phyloP scores from a whole-genome alignment of 2,329 filamentous ascomycete genomes.

The Aspergillus calidoustus region DNA sequence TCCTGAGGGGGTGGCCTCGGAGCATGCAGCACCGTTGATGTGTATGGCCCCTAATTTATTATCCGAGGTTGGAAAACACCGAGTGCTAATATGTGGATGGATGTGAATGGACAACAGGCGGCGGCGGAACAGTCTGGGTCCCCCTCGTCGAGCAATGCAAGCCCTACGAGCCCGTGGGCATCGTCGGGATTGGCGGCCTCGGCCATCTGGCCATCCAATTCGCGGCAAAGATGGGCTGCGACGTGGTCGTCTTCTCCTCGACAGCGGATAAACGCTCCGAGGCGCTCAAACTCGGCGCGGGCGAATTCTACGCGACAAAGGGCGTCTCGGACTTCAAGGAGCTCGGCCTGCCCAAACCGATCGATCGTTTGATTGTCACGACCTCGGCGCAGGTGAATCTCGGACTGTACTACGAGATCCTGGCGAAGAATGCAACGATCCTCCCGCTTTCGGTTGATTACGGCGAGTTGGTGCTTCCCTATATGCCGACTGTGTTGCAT shows the following conservation, averaged over 20 bases:
- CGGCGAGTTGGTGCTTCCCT: not conserved
- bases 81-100: not conserved
- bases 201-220: constrained; percentile 73
- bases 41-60: not conserved
- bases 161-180: not conserved
- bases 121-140: not conserved
- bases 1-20: not conserved
- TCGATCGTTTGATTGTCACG: not conserved
- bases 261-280: not conserved
- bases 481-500: not conserved
- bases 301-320: not conserved
- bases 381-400: constrained; percentile 1
- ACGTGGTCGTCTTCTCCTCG: constrained; percentile 40
- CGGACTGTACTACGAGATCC: not conserved
- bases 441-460: constrained; percentile 1
- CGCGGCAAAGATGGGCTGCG: constrained; percentile 68
- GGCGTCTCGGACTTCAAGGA: not conserved
- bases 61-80: not conserved
- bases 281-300: not conserved
- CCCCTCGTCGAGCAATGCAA: constrained; percentile 5
- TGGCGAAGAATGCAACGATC: not conserved
- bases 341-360: not conserved
- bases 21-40: constrained; percentile 3
- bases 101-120: not conserved
- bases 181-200: constrained; percentile 61